Conservation (phyloP, 768 basidiomycete species). For the Pisolithus tinctorius region DNA sequence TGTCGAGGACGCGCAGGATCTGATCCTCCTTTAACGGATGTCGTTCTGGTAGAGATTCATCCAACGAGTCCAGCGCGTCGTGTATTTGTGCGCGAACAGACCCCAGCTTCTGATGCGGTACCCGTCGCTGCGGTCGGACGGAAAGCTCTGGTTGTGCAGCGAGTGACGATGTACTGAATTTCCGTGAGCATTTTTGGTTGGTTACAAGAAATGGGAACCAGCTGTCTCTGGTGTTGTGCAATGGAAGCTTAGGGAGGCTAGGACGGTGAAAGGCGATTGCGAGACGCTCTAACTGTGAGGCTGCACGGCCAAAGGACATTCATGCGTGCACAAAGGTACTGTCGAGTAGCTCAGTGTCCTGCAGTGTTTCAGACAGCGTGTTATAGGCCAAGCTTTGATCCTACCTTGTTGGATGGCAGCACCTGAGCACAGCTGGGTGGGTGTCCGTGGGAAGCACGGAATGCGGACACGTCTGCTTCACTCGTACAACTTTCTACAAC, state of each 20-base stretch:
- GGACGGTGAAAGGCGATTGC: constrained; percentile 21
- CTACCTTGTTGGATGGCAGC: neutral
- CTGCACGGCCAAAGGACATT: constrained; percentile 49
- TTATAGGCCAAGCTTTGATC: neutral
- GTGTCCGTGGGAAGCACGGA: constrained; percentile 20
- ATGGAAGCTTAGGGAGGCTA: constrained; percentile 2
- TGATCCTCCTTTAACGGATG: constrained; percentile 18
- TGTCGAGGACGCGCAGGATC: constrained; percentile 34
- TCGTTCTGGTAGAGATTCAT: constrained; percentile 5
- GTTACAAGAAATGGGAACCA: constrained; percentile 5
- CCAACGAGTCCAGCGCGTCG: constrained; percentile 17
- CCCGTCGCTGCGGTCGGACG: constrained; percentile 4
- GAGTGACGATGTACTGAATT: constrained; percentile 3
- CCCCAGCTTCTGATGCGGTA: constrained; percentile 13
- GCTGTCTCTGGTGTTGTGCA: constrained; percentile 3
- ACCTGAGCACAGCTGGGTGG: neutral
- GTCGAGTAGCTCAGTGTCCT: constrained; percentile 3
- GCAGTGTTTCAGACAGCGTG: no score
- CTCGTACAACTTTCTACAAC: constrained; percentile 11
- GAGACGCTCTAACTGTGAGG: constrained; percentile 23
- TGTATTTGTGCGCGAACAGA: constrained; percentile 17
- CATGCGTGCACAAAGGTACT: constrained; percentile 38
- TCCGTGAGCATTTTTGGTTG: constrained; percentile 18
- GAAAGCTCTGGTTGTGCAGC: constrained; percentile 4
- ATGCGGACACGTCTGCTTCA: constrained; percentile 24